Conservation (phyloP, 2,329 filamentous ascomycete species). For the Cercospora berteroae region DNA sequence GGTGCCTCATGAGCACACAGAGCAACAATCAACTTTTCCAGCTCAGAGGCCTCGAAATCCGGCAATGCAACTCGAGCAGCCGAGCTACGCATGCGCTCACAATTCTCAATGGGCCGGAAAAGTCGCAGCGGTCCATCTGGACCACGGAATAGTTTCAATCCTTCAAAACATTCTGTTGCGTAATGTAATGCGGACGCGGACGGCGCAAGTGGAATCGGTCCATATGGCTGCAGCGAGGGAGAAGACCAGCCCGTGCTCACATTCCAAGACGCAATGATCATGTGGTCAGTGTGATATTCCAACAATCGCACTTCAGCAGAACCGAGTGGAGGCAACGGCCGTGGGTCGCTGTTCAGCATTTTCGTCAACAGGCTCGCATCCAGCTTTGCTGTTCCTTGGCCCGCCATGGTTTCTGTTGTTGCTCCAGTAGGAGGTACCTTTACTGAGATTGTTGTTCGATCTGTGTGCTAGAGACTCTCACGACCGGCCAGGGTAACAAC, state of each 20-base stretch:
- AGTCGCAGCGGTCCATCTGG: slow-evolving; percentile 68
- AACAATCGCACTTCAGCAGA: slow-evolving; percentile 41
- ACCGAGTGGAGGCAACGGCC: slow-evolving; percentile 30
- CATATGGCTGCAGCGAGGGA: slow-evolving; percentile 72
- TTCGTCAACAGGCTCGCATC: slow-evolving; percentile 32
- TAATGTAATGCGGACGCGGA: slow-evolving; percentile 81
- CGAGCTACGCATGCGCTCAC: slow-evolving; percentile 58
- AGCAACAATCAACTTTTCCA: slow-evolving; percentile 69
- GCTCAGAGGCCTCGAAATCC: slow-evolving; percentile 64
- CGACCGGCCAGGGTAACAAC: not conserved
- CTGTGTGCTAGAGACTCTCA: not conserved
- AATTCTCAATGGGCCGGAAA: slow-evolving; percentile 72
- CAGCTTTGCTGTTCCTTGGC: slow-evolving; percentile 5
- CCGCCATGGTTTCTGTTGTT: not conserved
- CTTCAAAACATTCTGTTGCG: slow-evolving; percentile 86
- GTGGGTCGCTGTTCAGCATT: slow-evolving; percentile 34
- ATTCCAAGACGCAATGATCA: slow-evolving; percentile 72
- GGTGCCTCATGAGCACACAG: slow-evolving; percentile 69
- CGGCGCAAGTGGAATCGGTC: slow-evolving; percentile 71
- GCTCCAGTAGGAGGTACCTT: not conserved
- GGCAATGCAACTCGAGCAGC: slow-evolving; percentile 68
- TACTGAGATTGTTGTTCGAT: not conserved
- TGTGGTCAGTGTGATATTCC: slow-evolving; percentile 71
- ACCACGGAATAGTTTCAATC: slow-evolving; percentile 69
- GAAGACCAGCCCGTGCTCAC: slow-evolving; percentile 64